Conservation (phyloP, 2,329 filamentous ascomycete species). For the Alternaria alternata region DNA sequence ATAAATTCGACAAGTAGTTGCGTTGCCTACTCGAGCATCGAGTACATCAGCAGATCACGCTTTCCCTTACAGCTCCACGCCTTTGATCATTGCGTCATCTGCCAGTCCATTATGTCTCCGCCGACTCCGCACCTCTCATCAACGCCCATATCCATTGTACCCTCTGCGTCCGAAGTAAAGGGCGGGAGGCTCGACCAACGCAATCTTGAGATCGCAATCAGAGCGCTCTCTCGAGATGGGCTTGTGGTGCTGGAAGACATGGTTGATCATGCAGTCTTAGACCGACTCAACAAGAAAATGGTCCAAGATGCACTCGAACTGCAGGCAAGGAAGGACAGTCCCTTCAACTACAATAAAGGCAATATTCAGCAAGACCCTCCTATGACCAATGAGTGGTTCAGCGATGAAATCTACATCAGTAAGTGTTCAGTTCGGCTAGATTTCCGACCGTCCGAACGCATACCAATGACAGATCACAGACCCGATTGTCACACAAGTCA, state of each 20-base stretch:
- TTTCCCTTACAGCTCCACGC: neutral
- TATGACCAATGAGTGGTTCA: constrained; percentile 54
- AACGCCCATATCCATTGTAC: constrained; percentile 46
- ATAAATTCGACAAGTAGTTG: constrained; percentile 8
- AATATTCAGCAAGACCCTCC: constrained; percentile 70
- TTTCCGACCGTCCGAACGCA: neutral
- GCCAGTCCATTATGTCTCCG: constrained; percentile 19
- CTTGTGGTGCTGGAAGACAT: constrained; percentile 46
- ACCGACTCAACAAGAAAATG: constrained; percentile 67
- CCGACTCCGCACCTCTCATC: constrained; percentile 25
- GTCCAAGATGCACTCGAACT: constrained; percentile 63
- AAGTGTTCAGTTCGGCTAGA: constrained; percentile 18
- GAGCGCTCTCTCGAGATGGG: constrained; percentile 43
- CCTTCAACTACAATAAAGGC: constrained; percentile 69
- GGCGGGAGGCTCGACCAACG: constrained; percentile 50
- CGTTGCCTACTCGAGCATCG: neutral
- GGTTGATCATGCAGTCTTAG: constrained; percentile 58
- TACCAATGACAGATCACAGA: constrained; percentile 48
- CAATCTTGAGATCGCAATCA: constrained; percentile 61
- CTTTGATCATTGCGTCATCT: neutral
- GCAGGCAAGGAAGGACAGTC: constrained; percentile 61
- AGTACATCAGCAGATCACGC: neutral
- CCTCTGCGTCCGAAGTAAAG: constrained; percentile 55
- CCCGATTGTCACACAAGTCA: constrained; percentile 64
- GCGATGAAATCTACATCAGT: constrained; percentile 62